Conservation (phyloP, 129 eudicot species). For the Ambrosia trifida region DNA sequence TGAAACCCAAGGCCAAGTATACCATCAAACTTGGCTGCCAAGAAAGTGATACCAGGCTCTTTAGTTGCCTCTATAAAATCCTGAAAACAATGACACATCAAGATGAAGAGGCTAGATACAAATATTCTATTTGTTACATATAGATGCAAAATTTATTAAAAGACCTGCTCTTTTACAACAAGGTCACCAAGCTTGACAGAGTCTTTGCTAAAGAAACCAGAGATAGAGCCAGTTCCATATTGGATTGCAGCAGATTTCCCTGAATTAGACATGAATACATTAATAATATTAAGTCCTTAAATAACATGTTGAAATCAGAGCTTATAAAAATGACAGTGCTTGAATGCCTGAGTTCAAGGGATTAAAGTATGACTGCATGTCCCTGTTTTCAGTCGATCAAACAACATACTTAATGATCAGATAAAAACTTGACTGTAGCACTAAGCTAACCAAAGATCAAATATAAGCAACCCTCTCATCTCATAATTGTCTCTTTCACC, state of each 20-base stretch:
- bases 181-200: conserved; percentile 53
- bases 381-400: neutral
- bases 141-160: conserved; percentile 10
- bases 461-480: neutral
- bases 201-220: conserved; percentile 64
- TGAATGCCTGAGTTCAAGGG: neutral
- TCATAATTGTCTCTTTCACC: neutral
- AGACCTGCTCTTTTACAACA: conserved; percentile 54
- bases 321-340: neutral
- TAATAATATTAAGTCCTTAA: neutral
- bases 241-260: conserved; percentile 48
- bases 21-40: conserved; percentile 60
- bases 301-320: neutral
- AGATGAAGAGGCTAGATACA: conserved; percentile 9
- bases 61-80: conserved; percentile 57
- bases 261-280: conserved; percentile 6
- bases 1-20: conserved; percentile 65
- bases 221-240: conserved; percentile 56
- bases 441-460: neutral
- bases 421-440: neutral
- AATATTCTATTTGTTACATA: conserved; percentile 8
- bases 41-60: conserved; percentile 48
- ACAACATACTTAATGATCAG: neutral
- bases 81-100: conserved; percentile 26
- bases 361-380: neutral